Conservation (phyloP, 2,329 filamentous ascomycete genomes). For the Curvularia spicifera region DNA sequence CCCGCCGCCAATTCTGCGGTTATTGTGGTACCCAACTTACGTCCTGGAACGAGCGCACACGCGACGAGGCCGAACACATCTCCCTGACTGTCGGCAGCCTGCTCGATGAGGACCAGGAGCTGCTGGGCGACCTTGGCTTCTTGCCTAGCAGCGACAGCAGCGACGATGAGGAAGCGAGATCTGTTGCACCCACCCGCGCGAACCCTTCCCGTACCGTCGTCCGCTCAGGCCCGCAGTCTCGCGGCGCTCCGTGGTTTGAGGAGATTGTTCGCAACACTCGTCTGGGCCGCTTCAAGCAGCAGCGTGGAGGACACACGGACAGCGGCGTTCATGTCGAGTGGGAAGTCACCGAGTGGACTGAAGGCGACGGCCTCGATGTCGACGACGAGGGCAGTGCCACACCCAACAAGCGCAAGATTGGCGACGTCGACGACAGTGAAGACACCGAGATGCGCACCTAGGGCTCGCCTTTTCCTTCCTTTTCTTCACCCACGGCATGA, state of each 20-base stretch:
- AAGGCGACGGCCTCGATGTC: slow-evolving; percentile 49
- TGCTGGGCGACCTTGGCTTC: slow-evolving; percentile 77
- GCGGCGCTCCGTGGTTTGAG: slow-evolving; percentile 86
- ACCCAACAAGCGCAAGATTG: slow-evolving; percentile 47
- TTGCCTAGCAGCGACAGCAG: slow-evolving; percentile 57
- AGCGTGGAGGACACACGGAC: slow-evolving; percentile 66
- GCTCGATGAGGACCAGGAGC: slow-evolving; percentile 70
- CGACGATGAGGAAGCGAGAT: slow-evolving; percentile 36
- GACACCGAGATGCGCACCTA: slow-evolving; percentile 44
- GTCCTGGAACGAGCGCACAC: slow-evolving; percentile 79
- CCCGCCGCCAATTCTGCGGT: slow-evolving; percentile 82
- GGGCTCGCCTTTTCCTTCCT: slow-evolving; percentile 3
- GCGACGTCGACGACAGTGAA: slow-evolving; percentile 36
- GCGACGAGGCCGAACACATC: slow-evolving; percentile 76
- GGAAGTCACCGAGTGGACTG: slow-evolving; percentile 76
- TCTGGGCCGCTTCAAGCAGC: slow-evolving; percentile 71
- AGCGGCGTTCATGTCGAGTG: slow-evolving; percentile 74
- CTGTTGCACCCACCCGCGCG: slow-evolving; percentile 22
- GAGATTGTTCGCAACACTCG: slow-evolving; percentile 77
- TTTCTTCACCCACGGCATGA: slow-evolving; percentile 7
- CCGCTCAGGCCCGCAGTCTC: slow-evolving; percentile 37
- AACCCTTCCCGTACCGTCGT: slow-evolving; percentile 20
- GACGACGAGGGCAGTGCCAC: slow-evolving; percentile 41
- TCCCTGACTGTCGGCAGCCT: slow-evolving; percentile 82
- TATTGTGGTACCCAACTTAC: slow-evolving; percentile 87